These are phyloP conservation scores for Aspergillus sp. DNA, from an alignment of 2,329 filamentous ascomycete species.

Conservation along the genomic window DNA sequence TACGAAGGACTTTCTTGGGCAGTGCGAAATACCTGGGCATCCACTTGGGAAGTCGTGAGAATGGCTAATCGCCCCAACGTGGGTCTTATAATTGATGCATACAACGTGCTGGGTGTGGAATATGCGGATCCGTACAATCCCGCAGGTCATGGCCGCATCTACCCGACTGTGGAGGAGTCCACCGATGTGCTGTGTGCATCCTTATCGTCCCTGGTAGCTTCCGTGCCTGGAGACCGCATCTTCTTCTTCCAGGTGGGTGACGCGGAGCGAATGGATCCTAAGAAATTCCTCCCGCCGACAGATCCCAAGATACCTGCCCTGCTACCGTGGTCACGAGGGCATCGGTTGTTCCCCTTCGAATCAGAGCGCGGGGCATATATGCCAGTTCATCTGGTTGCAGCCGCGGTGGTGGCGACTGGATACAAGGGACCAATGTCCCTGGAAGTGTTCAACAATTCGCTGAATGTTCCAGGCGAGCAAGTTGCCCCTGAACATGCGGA, in stretches of 20 bases:
- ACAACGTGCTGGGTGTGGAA: conserved; percentile 37
- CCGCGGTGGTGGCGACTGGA: conserved; percentile 35
- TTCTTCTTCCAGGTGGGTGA: conserved; percentile 39
- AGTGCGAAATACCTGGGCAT: conserved; percentile 34
- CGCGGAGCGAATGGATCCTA: conserved; percentile 31
- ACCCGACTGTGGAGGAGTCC: conserved; percentile 29
- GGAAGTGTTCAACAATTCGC: conserved; percentile 36
- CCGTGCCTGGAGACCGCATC: conserved; percentile 34
- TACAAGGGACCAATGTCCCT: conserved; percentile 34
- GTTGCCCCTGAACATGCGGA: conserved; percentile 28
- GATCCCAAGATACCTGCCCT: conserved; percentile 27
- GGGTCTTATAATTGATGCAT: conserved; percentile 35
- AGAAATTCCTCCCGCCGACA: conserved; percentile 21
- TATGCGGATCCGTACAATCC: conserved; percentile 35
- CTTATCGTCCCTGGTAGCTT: conserved; percentile 24
- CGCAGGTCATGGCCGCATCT: conserved; percentile 32
- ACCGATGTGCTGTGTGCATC: conserved; percentile 28
- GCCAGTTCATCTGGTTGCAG: conserved; percentile 34
- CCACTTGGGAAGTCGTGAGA: conserved; percentile 36
- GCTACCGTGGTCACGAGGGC: conserved; percentile 34
- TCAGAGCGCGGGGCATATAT: conserved; percentile 31
- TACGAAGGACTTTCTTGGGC: conserved; percentile 40
- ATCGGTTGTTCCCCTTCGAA: conserved; percentile 35
- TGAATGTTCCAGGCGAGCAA: conserved; percentile 22
- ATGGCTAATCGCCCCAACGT: conserved; percentile 36